Evolutionary conservation across 192 early-diverging fungal genomes (phyloP).

Genomic region (Coemansia sp.): DNA sequence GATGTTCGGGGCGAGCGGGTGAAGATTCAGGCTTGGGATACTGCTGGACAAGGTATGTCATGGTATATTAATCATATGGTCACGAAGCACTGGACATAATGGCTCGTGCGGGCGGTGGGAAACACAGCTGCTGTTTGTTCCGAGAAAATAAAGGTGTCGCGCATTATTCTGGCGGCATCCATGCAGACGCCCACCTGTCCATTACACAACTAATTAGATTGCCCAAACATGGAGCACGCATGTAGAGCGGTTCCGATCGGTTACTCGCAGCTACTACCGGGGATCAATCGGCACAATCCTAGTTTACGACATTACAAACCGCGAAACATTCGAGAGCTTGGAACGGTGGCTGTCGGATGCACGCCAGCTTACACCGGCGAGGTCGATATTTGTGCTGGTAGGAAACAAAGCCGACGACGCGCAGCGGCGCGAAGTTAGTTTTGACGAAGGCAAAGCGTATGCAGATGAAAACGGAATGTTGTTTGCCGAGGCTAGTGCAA

Average conservation of each 20-base stretch:
- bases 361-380: slow-evolving; percentile 61
- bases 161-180: neutral
- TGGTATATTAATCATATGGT: neutral
- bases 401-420: slow-evolving; percentile 65
- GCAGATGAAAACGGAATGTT: slow-evolving; percentile 57
- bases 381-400: slow-evolving; percentile 66
- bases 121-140: neutral
- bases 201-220: neutral
- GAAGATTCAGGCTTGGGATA: slow-evolving; percentile 75
- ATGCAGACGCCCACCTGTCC: neutral
- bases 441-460: slow-evolving; percentile 56
- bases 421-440: slow-evolving; percentile 43
- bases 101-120: neutral
- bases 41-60: slow-evolving; percentile 62
- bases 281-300: slow-evolving; percentile 74
- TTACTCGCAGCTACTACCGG: slow-evolving; percentile 78
- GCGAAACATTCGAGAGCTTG: slow-evolving; percentile 60
- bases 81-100: neutral
- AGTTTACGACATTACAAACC: slow-evolving; percentile 77
- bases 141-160: neutral
- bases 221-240: neutral
- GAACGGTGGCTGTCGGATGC: slow-evolving; percentile 68
- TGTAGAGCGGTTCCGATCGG: slow-evolving; percentile 59
- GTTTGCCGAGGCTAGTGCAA: slow-evolving; percentile 63
- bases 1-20: slow-evolving; percentile 65